Base-by-base conservation (phyloP, 2,329 filamentous ascomycete genomes). In the Sclerotinia spermophila region DNA sequence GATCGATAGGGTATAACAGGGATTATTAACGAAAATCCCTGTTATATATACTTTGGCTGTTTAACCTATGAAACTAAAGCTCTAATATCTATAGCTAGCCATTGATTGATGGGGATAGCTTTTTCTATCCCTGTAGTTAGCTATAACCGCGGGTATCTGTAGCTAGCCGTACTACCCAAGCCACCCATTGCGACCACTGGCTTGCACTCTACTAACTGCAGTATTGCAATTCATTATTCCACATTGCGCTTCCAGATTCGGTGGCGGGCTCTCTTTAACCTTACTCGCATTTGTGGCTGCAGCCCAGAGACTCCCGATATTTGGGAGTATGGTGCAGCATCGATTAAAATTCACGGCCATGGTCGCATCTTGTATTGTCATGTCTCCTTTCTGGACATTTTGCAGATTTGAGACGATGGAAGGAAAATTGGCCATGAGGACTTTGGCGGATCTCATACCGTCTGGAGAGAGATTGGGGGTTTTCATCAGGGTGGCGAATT, bases 381-480 rank as follows among this genome's bases (percentile, higher is more conserved):
- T 74, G 10, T 66, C 58, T 19, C 72, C 72, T 5, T 33, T 68
- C 17, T 73, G 38, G 10, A 74, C 68, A 5, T 35, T 72, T 35
- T 73, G 44, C 7, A 74, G 65, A 53, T 73, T 74, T 44, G 68
- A 69, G 60, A 74, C 71, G 35, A 74, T 74, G 33, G 59, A 65
- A 11, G 71, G 71, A 51, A 74, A 74, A 30, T 74, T 74, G 45
- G 68, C 73, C 71, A 74, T 74, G n/a, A 74, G 65, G 17, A 73
- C 69, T 35, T 71, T 74, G 30, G 53, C 73, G 13, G 72, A 64
- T 10, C 72, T 73, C 42, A 67, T 51, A 40, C 72, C 73, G 3
- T 61, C 44, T 35, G 45, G 66, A 6, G 72, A 67, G 30, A 72
- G 71, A 13, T 65, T 55, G 19, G 70, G 44, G 2, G 71, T 64